Evolutionary conservation across 139 green algal genomes (phyloP), one percentile per base, ranked within the genome.

Genomic region (Volvox reticuliferus): DNA sequence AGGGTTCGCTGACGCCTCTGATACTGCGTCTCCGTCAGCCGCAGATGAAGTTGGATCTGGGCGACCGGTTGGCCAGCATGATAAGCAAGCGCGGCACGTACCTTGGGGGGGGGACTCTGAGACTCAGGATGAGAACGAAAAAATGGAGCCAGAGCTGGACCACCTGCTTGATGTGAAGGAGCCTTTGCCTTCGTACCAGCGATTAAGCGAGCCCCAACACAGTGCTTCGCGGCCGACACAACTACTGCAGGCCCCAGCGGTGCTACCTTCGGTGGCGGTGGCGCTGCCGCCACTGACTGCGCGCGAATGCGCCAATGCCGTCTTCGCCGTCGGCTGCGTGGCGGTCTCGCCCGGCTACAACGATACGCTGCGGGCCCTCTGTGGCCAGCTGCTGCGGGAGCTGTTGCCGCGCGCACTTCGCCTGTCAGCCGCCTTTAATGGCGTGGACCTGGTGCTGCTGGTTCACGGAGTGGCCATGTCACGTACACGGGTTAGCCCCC

Each of bases 291-390:
- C 37, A 44, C 85, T 89, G 37, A 89, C 68, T 6, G 16, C 69
- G 28, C 85, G 85, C 33, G 33, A 89, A 71, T 73, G 68, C 36
- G 85, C 28, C 69, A 89, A 89, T 30, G 85, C 85, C 12, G n/a
- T 89, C 20, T 89, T 73, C 68, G 85, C 85, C 67, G 69, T 89
- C 19, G 85, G 85, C 69, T 82, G 85, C 44, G 85, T 76, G 26
- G 69, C 37, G 28, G 68, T 75, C 6, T 55, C 36, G 65, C 33
- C 37, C 21, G 69, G 69, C 21, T 50, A 75, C 37, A 50, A 32
- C 68, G 18, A 28, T 14, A 12, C 14, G 18, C 36, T 90, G 30
- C 86, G 73, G 6, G 18, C 12, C 26, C 86, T 90, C 50, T 90
- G 86, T 75, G 86, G 20, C 26, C 9, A 24, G 71, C 86, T 90